phyloP scores from a whole-genome alignment of 371 early-diverging fungal species.

The Apophysomyces trapeziformis region DNA sequence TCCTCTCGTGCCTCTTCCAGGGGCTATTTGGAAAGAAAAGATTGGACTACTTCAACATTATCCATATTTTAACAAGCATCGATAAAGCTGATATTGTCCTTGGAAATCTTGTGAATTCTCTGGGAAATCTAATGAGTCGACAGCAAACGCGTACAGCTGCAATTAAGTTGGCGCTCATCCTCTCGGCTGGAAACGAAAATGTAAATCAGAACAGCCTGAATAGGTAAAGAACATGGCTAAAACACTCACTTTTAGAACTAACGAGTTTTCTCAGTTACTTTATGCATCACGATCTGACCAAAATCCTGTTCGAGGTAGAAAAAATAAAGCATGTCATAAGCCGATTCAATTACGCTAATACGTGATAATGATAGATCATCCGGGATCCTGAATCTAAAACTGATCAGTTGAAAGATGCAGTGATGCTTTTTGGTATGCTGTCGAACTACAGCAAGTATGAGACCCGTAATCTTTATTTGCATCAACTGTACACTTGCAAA shows the following conservation, averaged over 20 bases:
- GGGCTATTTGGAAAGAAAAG: slow-evolving; percentile 54
- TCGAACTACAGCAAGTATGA: slow-evolving; percentile 66
- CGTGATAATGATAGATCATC: slow-evolving; percentile 30
- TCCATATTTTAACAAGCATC: slow-evolving; percentile 54
- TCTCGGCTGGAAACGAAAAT: slow-evolving; percentile 62
- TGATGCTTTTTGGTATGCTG: slow-evolving; percentile 52
- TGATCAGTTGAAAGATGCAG: slow-evolving; percentile 34
- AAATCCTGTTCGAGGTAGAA: slow-evolving; percentile 41
- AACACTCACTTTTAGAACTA: background rate
- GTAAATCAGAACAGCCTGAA: slow-evolving; percentile 64
- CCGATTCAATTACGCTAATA: background rate
- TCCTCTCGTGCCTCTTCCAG: slow-evolving; percentile 51
- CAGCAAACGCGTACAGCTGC: slow-evolving; percentile 24
- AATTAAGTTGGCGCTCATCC: slow-evolving; percentile 44
- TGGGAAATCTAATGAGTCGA: slow-evolving; percentile 32
- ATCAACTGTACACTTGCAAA: slow-evolving; percentile 31
- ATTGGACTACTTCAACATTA: slow-evolving; percentile 59
- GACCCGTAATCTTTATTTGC: slow-evolving; percentile 49
- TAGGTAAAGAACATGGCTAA: slow-evolving; percentile 22
- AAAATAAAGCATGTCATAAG: background rate
- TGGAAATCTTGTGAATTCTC: slow-evolving; percentile 37
- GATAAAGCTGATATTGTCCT: slow-evolving; percentile 57
- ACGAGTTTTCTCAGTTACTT: slow-evolving; percentile 36
- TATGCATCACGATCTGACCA: slow-evolving; percentile 53
- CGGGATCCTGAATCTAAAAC: slow-evolving; percentile 23